phyloP scores from a whole-genome alignment of 305 asterid species.

The Ilex paraguariensis region DNA sequence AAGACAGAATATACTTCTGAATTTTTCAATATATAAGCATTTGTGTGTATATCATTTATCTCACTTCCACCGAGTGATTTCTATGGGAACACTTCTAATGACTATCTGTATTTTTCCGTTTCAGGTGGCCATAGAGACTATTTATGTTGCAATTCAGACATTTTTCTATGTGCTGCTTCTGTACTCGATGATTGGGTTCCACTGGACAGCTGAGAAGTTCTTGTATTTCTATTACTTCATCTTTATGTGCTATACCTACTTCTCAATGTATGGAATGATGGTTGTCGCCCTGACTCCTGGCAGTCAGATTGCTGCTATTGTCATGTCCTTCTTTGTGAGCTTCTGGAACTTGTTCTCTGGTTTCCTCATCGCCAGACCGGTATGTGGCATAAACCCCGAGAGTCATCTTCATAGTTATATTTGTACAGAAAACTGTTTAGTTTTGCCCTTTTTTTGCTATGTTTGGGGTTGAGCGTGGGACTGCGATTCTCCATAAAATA shows the following conservation, averaged over 20 bases:
- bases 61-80: neutral
- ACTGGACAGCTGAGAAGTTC: slow-evolving; percentile 60
- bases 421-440: too few relatives aligned
- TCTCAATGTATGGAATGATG: slow-evolving; percentile 90
- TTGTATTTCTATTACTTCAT: slow-evolving; percentile 75
- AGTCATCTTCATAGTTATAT: neutral
- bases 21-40: too few relatives aligned
- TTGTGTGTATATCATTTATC: neutral
- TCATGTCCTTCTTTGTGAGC: slow-evolving; percentile 83
- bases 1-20: neutral
- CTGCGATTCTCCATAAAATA: too few relatives aligned
- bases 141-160: slow-evolving; percentile 69
- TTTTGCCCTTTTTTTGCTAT: too few relatives aligned
- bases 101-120: neutral
- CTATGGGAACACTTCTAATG: too few relatives aligned
- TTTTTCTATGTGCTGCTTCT: slow-evolving; percentile 51
- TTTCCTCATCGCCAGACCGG: slow-evolving; percentile 75
- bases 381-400: slow-evolving; percentile 13
- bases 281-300: slow-evolving; percentile 82
- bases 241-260: slow-evolving; percentile 77
- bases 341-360: slow-evolving; percentile 96
- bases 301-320: slow-evolving; percentile 69
- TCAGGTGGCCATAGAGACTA: slow-evolving; percentile 74
- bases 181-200: slow-evolving; percentile 76
- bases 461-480: too few relatives aligned